phyloP scores from a whole-genome alignment of 352 stramenopile genomes.

The Salisapilia sapeloensis region DNA sequence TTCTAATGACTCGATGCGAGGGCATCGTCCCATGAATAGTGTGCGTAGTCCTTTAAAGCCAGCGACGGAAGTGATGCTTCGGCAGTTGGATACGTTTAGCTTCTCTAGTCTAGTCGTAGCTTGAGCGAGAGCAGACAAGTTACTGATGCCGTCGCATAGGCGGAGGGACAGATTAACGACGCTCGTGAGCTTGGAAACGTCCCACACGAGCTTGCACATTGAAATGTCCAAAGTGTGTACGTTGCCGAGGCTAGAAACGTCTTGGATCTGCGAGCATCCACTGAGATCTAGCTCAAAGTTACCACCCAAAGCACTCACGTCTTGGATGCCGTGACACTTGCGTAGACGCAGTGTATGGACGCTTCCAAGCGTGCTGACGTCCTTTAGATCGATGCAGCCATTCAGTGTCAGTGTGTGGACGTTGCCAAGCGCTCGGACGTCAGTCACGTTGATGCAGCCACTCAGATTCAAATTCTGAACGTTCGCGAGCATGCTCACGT shows the following conservation, averaged over 20 bases:
- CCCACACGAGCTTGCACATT: slow-evolving; percentile 22
- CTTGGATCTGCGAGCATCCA: slow-evolving; percentile 26
- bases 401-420: slow-evolving; percentile 30
- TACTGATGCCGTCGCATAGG: slow-evolving; percentile 17
- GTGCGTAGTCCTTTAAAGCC: slow-evolving; percentile 16
- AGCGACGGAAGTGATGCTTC: slow-evolving; percentile 12
- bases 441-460: slow-evolving; percentile 21
- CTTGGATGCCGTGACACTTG: slow-evolving; percentile 20
- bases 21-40: slow-evolving; percentile 39
- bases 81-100: slow-evolving; percentile 37
- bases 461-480: slow-evolving; percentile 42
- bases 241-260: slow-evolving; percentile 23
- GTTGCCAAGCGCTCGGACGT: slow-evolving; percentile 19
- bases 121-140: slow-evolving; percentile 19
- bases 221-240: slow-evolving; percentile 37
- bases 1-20: slow-evolving; percentile 16
- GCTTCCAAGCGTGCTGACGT: slow-evolving; percentile 22
- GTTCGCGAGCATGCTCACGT: slow-evolving; percentile 19
- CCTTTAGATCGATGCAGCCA: slow-evolving; percentile 37
- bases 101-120: slow-evolving; percentile 9
- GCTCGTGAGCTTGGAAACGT: slow-evolving; percentile 21
- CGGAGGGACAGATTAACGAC: slow-evolving; percentile 20
- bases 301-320: slow-evolving; percentile 14
- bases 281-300: slow-evolving; percentile 39
- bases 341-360: slow-evolving; percentile 30